Conservation (phyloP, 106 monocot genomes). For the Vanilla planifolia region DNA sequence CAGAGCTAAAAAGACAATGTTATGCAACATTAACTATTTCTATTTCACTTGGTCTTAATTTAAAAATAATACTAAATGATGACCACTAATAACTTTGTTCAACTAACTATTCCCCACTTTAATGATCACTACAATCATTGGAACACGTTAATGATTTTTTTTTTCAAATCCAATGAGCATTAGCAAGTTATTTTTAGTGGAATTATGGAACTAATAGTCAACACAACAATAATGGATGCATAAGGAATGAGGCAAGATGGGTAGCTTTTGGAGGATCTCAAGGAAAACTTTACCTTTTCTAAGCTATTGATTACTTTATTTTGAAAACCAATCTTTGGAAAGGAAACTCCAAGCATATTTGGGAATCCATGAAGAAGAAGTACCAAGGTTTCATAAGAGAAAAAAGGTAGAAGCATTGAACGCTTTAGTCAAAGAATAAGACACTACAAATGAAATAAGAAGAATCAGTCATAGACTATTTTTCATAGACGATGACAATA, state of each 20-base stretch:
- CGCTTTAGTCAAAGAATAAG: neutral
- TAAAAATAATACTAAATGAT: too few relatives aligned
- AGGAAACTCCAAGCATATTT: neutral
- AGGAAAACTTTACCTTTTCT: too few relatives aligned
- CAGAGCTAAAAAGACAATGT: too few relatives aligned
- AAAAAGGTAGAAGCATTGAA: neutral
- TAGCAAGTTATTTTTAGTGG: slow-evolving; percentile 1
- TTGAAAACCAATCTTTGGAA: neutral
- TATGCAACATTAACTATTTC: too few relatives aligned
- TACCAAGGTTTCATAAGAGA: neutral
- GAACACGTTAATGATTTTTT: slow-evolving; percentile 15
- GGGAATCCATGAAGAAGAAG: slow-evolving; percentile 10
- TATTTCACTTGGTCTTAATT: too few relatives aligned
- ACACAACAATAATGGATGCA: neutral
- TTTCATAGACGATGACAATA: neutral
- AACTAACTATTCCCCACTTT: neutral
- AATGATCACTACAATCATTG: slow-evolving; percentile 8
- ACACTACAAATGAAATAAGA: neutral
- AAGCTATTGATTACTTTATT: neutral
- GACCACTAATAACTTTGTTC: slow-evolving; percentile 3
- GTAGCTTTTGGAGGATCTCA: neutral
- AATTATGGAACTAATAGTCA: neutral
- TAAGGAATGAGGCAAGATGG: neutral
- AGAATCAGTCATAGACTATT: neutral
- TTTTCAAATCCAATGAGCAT: slow-evolving; percentile 15